Base-by-base conservation (phyloP, 108 stramenopile genomes). In the Cyclotella cryptica region DNA sequence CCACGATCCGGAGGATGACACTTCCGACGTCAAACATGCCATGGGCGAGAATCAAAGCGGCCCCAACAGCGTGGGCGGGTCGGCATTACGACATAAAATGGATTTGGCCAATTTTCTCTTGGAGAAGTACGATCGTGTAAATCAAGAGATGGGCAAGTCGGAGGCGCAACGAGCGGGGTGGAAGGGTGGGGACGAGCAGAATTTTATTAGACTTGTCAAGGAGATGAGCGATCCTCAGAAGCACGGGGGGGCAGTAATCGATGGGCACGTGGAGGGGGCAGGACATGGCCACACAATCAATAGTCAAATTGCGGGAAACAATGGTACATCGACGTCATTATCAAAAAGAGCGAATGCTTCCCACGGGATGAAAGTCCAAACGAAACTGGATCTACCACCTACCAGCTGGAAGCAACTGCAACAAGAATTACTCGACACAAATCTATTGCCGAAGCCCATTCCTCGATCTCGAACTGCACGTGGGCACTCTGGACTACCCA, bases 401-500 rank as follows among this genome's bases (percentile, higher is more conserved):
- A 49, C 66, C 12, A 69, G 42, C 14, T 80, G 79, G 79, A 28
- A 51, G 42, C 17, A 74, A 45, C 53, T 80, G 1, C 72, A 80
- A 45, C 43, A 68, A 47, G 46, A 40, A 53, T 21, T 80, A 35
- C 21, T 80, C 18, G 52, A 68, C 24, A 63, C 61, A 21, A 73
- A 80, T 21, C 51, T 80, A 43, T 61, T 80, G 60, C 79, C 72
- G 13, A 5, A 30, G 1, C 72, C 79, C 60, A 80, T 80, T 42
- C 72, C 72, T 12, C 72, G 46, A 10, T 42, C 58, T 28, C 79
- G 52, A 21, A 74, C 72, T 53, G 84, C 86, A 46, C 87, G 91
- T 72, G 91, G 91, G n/a, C 86, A 87, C 28, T 75, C 79, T 18
- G 91, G 91, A 8, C 75, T 92, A 7, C 89, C 88, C 4, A 80